Base-by-base conservation (phyloP, 2,329 filamentous ascomycete genomes). In the Emergomyces africanus region DNA sequence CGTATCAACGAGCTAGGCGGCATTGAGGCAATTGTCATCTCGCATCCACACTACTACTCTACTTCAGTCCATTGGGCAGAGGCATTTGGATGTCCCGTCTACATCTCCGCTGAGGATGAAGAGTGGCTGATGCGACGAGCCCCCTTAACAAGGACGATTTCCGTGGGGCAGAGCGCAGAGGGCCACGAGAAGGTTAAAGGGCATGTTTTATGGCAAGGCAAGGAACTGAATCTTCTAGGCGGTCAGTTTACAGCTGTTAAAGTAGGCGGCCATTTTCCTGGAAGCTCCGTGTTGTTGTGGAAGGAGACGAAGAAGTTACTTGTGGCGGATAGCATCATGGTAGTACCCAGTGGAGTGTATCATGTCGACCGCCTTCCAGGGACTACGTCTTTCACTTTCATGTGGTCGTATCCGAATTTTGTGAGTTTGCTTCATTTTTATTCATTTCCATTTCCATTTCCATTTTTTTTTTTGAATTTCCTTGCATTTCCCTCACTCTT, bases 41-140 rank as follows among this genome's bases (percentile, higher is more conserved):
- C 81, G 12, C 88, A 95, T 72, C 89, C 89, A 57, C 89, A 95
- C 69, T 95, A 88, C 73, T 94, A 89, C 73, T 84, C 84, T 15
- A 87, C 88, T 3, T 86, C 90, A 69, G 71, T 88, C 0, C 82
- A 86, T 64, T 95, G 89, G 89, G 85, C 86, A 0, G 69, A 75
- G 50, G 78, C 79, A 0, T 92, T 94, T 64, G 64, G 73, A 4
- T 90, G 88, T 65, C 84, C 83, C 0, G 83, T 94, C 0, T 91
- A 88, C 66, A 67, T 89, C 1, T 78, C 85, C 0, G 71, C 71
- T 5, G 85, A 87, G 60, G 89, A 95, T 70, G 71, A 73, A 58
- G 67, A 75, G 63, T 94, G 89, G 89, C 69, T 84, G 12, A 81
- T 75, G 59, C 73, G 79, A 2, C 64, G 68, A 9, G 77, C 80